Percentiles rank a stretch among this genome's conserved stretches.
Evolutionary conservation across 192 early-diverging fungal genomes (phyloP).

Genomic region (Podila minutissima): DNA sequence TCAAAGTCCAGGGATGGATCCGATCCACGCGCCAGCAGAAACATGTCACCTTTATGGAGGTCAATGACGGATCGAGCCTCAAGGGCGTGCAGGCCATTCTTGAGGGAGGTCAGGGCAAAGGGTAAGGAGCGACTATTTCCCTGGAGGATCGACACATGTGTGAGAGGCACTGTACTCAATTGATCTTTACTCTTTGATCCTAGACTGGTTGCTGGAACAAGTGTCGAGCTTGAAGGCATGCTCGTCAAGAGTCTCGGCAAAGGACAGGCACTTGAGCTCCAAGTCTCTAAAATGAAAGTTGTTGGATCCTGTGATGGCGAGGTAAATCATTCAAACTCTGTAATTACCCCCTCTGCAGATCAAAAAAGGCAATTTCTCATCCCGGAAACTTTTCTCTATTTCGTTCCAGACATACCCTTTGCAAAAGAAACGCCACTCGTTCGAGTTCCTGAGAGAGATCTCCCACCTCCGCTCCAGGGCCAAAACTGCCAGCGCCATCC

Average conservation of each 20-base stretch:
- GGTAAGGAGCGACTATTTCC: slow-evolving; percentile 47
- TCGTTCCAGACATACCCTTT: slow-evolving; percentile 76
- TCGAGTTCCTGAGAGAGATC: slow-evolving; percentile 83
- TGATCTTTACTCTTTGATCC: neutral
- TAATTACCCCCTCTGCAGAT: neutral
- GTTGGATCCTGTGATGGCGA: slow-evolving; percentile 71
- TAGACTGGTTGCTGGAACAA: slow-evolving; percentile 76
- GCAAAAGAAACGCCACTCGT: slow-evolving; percentile 83
- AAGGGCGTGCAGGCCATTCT: slow-evolving; percentile 78
- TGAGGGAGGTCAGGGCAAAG: slow-evolving; percentile 58
- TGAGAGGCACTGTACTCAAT: neutral
- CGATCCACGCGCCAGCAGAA: slow-evolving; percentile 84
- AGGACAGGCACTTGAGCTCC: slow-evolving; percentile 78
- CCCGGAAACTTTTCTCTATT: no score
- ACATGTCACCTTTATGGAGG: slow-evolving; percentile 76
- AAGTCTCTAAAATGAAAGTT: slow-evolving; percentile 62
- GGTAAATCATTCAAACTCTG: slow-evolving; percentile 31
- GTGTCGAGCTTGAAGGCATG: slow-evolving; percentile 74
- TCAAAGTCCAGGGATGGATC: slow-evolving; percentile 82
- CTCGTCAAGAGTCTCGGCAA: slow-evolving; percentile 73
- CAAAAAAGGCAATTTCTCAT: no score
- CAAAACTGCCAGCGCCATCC: slow-evolving; percentile 76
- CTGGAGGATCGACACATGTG: neutral
- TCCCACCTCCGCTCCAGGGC: slow-evolving; percentile 79
- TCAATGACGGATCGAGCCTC: slow-evolving; percentile 80